Evolutionary conservation across 2,329 filamentous ascomycete genomes (phyloP).

Genomic region (Ophiostoma ulmi): DNA sequence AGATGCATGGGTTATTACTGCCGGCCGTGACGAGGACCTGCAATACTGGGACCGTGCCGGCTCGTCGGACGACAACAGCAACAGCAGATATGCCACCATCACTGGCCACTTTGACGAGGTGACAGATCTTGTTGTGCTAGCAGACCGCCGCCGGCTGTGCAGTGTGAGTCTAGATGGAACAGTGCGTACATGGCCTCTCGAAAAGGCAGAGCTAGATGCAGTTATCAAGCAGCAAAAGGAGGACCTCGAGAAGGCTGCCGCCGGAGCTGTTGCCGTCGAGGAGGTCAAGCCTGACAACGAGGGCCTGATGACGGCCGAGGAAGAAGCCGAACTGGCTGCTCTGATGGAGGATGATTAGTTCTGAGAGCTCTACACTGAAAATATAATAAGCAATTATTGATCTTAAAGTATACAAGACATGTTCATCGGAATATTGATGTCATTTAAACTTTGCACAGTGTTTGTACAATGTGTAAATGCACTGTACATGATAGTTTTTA

Average conservation of each 20-base stretch:
- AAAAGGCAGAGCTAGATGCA: slow-evolving; percentile 51
- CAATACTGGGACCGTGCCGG: slow-evolving; percentile 83
- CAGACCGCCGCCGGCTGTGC: slow-evolving; percentile 52
- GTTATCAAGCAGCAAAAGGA: slow-evolving; percentile 47
- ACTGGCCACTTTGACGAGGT: slow-evolving; percentile 91
- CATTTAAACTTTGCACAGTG: not conserved
- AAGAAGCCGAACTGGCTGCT: slow-evolving; percentile 84
- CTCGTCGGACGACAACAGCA: slow-evolving; percentile 72
- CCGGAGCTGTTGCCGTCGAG: slow-evolving; percentile 44
- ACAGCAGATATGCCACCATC: slow-evolving; percentile 62
- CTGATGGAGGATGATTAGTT: slow-evolving; percentile 69
- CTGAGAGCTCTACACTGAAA: not conserved
- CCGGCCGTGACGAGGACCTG: slow-evolving; percentile 84
- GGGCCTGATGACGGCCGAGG: slow-evolving; percentile 70
- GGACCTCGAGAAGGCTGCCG: slow-evolving; percentile 40
- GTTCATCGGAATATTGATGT: not conserved
- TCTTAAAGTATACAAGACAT: not conserved
- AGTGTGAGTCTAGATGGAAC: slow-evolving; percentile 91
- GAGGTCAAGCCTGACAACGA: slow-evolving; percentile 54
- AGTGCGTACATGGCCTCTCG: slow-evolving; percentile 75
- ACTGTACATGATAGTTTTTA: not conserved
- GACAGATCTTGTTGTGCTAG: slow-evolving; percentile 67
- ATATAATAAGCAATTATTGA: not conserved
- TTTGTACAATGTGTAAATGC: not conserved
- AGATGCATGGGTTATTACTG: slow-evolving; percentile 76